Evolutionary conservation across 352 stramenopile genomes (phyloP).

Genomic region (Globisporangium echinulatum): DNA sequence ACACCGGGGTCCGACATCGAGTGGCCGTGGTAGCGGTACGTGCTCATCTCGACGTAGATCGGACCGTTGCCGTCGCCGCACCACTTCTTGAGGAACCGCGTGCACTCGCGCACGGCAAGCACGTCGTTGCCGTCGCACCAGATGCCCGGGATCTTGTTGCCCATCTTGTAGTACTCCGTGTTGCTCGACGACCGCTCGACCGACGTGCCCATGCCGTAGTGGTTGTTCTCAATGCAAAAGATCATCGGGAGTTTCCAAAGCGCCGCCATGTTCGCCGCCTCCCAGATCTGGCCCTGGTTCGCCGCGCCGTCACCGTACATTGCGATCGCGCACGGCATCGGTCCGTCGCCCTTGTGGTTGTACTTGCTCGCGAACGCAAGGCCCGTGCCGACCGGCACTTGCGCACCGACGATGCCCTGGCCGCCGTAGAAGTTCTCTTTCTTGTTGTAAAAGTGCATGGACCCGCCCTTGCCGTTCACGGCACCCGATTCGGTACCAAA

Average conservation of each 20-base stretch:
- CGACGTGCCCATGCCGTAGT: slow-evolving; percentile 99
- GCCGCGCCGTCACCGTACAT: slow-evolving; percentile 99
- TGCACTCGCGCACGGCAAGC: slow-evolving; percentile 94
- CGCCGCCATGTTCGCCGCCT: slow-evolving; percentile 96
- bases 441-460: slow-evolving; percentile 99
- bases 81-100: slow-evolving; percentile 96
- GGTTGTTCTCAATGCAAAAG: slow-evolving; percentile 99
- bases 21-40: slow-evolving; percentile 99
- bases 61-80: slow-evolving; percentile 95
- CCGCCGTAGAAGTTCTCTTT: slow-evolving; percentile 98
- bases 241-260: slow-evolving; percentile 99
- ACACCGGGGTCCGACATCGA: slow-evolving; percentile 99
- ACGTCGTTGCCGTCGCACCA: slow-evolving; percentile 99
- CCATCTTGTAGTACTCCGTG: slow-evolving; percentile 99
- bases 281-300: slow-evolving; percentile 99
- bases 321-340: slow-evolving; percentile 92
- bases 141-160: slow-evolving; percentile 99
- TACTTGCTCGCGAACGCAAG: slow-evolving; percentile 99
- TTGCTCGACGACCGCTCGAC: slow-evolving; percentile 96
- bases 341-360: slow-evolving; percentile 88
- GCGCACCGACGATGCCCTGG: slow-evolving; percentile 97
- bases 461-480: slow-evolving; percentile 95
- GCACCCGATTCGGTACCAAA: slow-evolving; percentile 91
- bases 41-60: slow-evolving; percentile 99
- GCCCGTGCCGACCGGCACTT: slow-evolving; percentile 97